Percentiles rank a stretch among this genome's conserved stretches.
Conservation (phyloP, 192 early-diverging fungal genomes). For the Coemansia sp. region DNA sequence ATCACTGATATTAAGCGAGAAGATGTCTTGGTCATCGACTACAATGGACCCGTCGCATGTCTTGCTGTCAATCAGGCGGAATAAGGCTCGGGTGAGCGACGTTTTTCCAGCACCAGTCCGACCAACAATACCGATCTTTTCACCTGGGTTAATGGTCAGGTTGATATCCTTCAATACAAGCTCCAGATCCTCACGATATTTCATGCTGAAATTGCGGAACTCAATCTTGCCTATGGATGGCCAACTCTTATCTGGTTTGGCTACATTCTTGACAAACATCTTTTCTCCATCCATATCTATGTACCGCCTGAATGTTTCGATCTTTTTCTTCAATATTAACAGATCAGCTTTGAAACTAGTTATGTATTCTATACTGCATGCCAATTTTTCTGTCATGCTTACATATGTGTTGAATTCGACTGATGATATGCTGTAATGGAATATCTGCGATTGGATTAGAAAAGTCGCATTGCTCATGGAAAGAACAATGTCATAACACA, state of each 20-base stretch:
- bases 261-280: background rate
- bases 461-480: no score
- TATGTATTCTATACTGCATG: background rate
- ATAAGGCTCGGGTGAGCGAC: constrained; percentile 61
- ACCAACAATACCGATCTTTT: constrained; percentile 69
- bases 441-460: no score
- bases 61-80: constrained; percentile 61
- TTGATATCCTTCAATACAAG: constrained; percentile 63
- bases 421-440: constrained; percentile 8
- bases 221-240: constrained; percentile 60
- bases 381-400: background rate
- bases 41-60: constrained; percentile 54
- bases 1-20: constrained; percentile 56
- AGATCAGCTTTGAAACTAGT: background rate
- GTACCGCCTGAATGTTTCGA: background rate
- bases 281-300: background rate
- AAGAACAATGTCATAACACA: no score
- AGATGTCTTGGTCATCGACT: constrained; percentile 73
- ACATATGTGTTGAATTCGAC: constrained; percentile 8
- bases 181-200: constrained; percentile 56
- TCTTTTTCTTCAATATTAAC: background rate
- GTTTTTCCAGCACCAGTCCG: constrained; percentile 75
- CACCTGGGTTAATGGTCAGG: constrained; percentile 58
- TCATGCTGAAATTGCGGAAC: constrained; percentile 57
- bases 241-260: constrained; percentile 55